phyloP scores from a whole-genome alignment of 2,329 filamentous ascomycete species.

The Aulographum hederae region DNA sequence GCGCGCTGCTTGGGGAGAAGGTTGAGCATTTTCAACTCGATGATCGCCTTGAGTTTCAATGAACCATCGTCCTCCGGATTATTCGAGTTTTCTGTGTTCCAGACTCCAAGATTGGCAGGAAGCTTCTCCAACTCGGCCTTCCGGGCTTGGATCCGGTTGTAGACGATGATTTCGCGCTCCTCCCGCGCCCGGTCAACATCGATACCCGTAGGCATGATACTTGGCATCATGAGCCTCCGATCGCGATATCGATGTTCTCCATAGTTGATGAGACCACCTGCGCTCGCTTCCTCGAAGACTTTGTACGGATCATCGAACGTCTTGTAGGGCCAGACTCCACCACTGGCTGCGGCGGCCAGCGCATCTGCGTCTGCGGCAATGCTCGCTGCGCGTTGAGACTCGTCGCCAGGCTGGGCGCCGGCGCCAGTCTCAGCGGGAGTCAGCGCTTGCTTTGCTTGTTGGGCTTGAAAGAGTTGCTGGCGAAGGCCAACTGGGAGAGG shows the following conservation, averaged over 20 bases:
- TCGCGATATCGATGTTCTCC: constrained; percentile 58
- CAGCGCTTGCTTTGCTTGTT: constrained; percentile 35
- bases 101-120: constrained; percentile 70
- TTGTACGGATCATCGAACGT: constrained; percentile 57
- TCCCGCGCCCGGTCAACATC: constrained; percentile 74
- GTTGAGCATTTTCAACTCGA: constrained; percentile 84
- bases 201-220: constrained; percentile 73
- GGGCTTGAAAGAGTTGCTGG: constrained; percentile 62
- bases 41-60: constrained; percentile 74
- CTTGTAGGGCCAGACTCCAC: constrained; percentile 51
- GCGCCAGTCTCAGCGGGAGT: constrained; percentile 20
- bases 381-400: constrained; percentile 23
- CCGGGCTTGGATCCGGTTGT: constrained; percentile 74
- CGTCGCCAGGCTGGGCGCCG: constrained; percentile 31
- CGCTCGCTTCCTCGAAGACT: constrained; percentile 1
- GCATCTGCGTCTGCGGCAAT: constrained; percentile 17
- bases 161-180: constrained; percentile 72
- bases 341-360: constrained; percentile 11
- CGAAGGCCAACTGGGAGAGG: constrained; percentile 65
- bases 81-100: constrained; percentile 58
- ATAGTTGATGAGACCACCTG: constrained; percentile 43
- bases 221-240: constrained; percentile 65
- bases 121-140: constrained; percentile 70
- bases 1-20: constrained; percentile 78
- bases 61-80: constrained; percentile 57